phyloP scores from a whole-genome alignment of 768 basidiomycete species.

The Tubosaeta sp. region DNA sequence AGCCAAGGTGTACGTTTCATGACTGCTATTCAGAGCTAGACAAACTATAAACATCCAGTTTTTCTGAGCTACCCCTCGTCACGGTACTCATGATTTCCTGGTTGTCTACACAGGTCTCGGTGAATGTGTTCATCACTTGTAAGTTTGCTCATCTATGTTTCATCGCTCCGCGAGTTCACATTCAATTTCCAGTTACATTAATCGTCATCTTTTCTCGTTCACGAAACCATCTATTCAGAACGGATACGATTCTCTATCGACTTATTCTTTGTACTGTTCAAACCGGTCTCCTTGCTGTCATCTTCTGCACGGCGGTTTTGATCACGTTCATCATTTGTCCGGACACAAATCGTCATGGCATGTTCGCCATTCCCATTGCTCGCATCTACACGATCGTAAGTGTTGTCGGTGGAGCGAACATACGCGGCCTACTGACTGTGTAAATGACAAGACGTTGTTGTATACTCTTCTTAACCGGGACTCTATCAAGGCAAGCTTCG shows the following conservation, averaged over 20 bases:
- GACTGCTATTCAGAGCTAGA: background rate
- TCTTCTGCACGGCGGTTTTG: constrained; percentile 48
- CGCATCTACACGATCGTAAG: constrained; percentile 44
- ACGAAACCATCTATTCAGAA: constrained; percentile 46
- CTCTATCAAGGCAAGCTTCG: background rate
- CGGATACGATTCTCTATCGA: constrained; percentile 49
- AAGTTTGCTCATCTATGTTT: background rate
- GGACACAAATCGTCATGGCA: constrained; percentile 31
- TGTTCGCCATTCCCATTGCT: constrained; percentile 38
- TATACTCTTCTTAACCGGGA: background rate
- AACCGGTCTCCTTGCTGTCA: constrained; percentile 47
- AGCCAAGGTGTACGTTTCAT: constrained; percentile 34
- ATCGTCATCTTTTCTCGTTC: constrained; percentile 34
- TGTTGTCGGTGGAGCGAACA: background rate
- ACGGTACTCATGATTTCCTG: constrained; percentile 41
- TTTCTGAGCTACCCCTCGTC: constrained; percentile 38
- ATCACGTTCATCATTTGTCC: constrained; percentile 32
- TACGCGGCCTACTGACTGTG: background rate
- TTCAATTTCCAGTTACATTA: constrained; percentile 16
- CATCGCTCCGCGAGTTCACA: background rate
- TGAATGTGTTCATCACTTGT: constrained; percentile 44
- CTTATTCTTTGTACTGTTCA: constrained; percentile 52
- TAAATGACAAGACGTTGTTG: background rate
- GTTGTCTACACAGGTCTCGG: constrained; percentile 42
- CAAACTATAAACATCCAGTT: constrained; percentile 22